These are phyloP conservation scores for Fusarium sp. DNA, from an alignment of 2,329 filamentous ascomycete species.

Conservation along the genomic window DNA sequence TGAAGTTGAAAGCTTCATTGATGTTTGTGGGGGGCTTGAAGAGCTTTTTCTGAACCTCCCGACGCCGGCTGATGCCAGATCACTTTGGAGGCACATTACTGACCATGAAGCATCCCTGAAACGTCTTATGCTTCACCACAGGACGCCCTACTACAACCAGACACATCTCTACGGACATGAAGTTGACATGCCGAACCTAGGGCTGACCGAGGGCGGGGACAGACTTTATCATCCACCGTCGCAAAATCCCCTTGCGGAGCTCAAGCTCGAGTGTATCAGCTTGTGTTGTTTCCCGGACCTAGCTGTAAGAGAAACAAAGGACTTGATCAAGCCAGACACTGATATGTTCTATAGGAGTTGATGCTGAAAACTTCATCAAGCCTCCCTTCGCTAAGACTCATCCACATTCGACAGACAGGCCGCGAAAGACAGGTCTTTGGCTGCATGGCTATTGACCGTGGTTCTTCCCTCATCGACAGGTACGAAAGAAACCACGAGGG, in stretches of 20 bases:
- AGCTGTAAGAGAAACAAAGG: background rate
- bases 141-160: background rate
- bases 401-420: background rate
- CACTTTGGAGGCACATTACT: background rate
- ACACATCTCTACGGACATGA: background rate
- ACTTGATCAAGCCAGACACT: background rate
- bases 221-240: fast-evolving
- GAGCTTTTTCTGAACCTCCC: background rate
- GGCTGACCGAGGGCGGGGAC: background rate
- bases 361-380: background rate
- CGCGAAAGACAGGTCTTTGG: background rate
- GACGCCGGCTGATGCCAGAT: fast-evolving
- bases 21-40: background rate
- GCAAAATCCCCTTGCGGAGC: background rate
- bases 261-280: background rate
- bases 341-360: fast-evolving
- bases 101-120: background rate
- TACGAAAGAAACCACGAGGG: too few relatives aligned
- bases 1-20: background rate
- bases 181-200: background rate
- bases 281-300: background rate
- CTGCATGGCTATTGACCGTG: background rate
- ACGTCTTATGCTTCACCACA: background rate
- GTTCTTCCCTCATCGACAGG: background rate
- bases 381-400: background rate